Conservation (phyloP, 305 asterid genomes). For the Salvia sclarea region DNA sequence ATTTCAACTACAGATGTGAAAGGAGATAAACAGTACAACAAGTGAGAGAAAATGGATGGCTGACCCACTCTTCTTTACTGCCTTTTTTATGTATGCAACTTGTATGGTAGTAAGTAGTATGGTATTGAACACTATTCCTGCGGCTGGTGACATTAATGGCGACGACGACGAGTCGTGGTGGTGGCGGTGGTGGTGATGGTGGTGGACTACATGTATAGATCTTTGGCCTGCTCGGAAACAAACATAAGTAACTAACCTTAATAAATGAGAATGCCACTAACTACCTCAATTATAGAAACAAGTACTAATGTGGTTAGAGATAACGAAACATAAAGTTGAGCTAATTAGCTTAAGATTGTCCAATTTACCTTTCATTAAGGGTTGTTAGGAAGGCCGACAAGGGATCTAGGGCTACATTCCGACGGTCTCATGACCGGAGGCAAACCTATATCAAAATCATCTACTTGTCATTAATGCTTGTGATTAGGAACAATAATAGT, state of each 20-base stretch:
- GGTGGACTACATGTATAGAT: constrained; percentile 30
- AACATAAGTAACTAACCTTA: constrained; percentile 25
- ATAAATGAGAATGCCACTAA: constrained; percentile 36
- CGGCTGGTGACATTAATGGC: constrained; percentile 15
- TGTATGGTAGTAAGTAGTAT: constrained; percentile 49
- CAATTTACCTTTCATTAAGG: constrained; percentile 44
- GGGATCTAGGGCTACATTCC: constrained; percentile 58
- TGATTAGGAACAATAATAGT: background rate
- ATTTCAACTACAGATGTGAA: constrained; percentile 43
- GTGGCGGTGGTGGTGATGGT: constrained; percentile 13
- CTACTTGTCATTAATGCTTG: constrained; percentile 2
- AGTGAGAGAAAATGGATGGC: constrained; percentile 49
- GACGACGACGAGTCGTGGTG: too few species aligned
- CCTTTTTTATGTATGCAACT: constrained; percentile 55
- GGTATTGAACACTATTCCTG: constrained; percentile 36
- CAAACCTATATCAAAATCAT: constrained; percentile 46
- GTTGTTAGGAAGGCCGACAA: constrained; percentile 48
- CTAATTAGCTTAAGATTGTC: constrained; percentile 1
- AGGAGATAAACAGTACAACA: constrained; percentile 42
- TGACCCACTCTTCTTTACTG: constrained; percentile 57
- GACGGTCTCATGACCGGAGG: constrained; percentile 73
- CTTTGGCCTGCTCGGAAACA: constrained; percentile 35
- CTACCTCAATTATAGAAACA: constrained; percentile 32
- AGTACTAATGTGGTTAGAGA: constrained; percentile 15
- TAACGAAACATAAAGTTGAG: background rate